Conservation (phyloP, 345 rosid genomes). For the Atalantia buxifolia region DNA sequence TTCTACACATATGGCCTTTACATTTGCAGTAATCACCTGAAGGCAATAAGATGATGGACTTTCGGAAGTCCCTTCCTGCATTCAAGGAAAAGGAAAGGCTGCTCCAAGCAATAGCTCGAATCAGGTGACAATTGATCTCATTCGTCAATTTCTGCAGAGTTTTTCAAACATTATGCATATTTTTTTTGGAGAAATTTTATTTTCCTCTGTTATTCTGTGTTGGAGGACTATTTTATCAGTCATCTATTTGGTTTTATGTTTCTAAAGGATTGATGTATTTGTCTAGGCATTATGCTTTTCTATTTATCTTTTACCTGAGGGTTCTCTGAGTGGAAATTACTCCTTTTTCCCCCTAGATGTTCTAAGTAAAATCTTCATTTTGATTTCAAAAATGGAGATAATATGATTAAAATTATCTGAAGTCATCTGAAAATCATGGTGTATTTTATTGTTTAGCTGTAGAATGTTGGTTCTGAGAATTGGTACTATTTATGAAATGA, state of each 20-base stretch:
- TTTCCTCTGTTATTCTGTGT: not conserved
- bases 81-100: constrained; percentile 90
- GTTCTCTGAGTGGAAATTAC: not conserved
- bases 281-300: not conserved
- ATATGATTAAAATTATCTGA: not conserved
- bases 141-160: not conserved
- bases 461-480: not conserved
- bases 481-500: not conserved
- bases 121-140: constrained; percentile 50
- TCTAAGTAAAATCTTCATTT: too few species aligned
- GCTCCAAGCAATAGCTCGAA: constrained; percentile 98
- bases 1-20: not conserved
- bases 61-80: constrained; percentile 84
- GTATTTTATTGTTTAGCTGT: not conserved
- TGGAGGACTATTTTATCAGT: not conserved
- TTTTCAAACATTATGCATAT: not conserved
- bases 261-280: not conserved
- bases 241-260: not conserved
- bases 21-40: constrained; percentile 81
- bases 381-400: not conserved
- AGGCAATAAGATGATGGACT: constrained; percentile 75
- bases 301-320: not conserved
- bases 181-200: not conserved
- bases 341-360: not conserved
- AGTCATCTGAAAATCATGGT: not conserved